Percentiles rank a stretch among this genome's conserved stretches.
phyloP scores from a whole-genome alignment of 768 basidiomycete species.

The Mycena haematopus region DNA sequence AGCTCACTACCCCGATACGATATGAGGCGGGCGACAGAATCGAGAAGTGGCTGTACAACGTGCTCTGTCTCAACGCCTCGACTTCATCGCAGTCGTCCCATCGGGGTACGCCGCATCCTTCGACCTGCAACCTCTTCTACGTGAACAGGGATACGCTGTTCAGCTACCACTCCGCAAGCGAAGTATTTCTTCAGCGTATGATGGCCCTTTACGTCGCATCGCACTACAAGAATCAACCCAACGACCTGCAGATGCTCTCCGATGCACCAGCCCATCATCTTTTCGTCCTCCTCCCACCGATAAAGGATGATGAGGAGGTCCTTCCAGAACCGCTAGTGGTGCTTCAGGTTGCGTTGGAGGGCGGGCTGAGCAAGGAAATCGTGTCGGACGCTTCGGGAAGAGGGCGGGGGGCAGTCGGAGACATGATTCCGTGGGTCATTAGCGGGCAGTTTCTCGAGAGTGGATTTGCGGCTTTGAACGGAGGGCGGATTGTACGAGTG shows the following conservation, averaged over 20 bases:
- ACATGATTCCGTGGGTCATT: slow-evolving; percentile 98
- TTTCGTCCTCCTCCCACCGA: slow-evolving; percentile 92
- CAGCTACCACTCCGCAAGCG: slow-evolving; percentile 96
- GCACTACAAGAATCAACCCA: slow-evolving; percentile 99
- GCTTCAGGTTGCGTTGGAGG: slow-evolving; percentile 94
- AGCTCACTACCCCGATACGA: slow-evolving; percentile 93
- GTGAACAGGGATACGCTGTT: slow-evolving; percentile 96
- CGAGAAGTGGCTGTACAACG: slow-evolving; percentile 91
- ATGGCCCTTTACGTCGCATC: slow-evolving; percentile 97
- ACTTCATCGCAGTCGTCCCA: slow-evolving; percentile 49
- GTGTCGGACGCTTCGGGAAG: slow-evolving; percentile 87
- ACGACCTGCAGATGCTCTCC: slow-evolving; percentile 95
- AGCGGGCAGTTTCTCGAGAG: slow-evolving; percentile 96
- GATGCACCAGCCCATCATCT: slow-evolving; percentile 98
- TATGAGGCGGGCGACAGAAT: slow-evolving; percentile 87
- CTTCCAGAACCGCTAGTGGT: slow-evolving; percentile 96
- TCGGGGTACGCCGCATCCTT: slow-evolving; percentile 93
- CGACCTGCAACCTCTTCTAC: slow-evolving; percentile 92
- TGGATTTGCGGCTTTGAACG: slow-evolving; percentile 90
- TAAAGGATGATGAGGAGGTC: slow-evolving; percentile 87
- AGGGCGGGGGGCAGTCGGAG: slow-evolving; percentile 87
- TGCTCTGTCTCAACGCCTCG: slow-evolving; percentile 92
- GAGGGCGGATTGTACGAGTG: slow-evolving; percentile 89
- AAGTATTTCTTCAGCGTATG: slow-evolving; percentile 96
- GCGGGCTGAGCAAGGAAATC: slow-evolving; percentile 83